Evolutionary conservation across 768 basidiomycete species (phyloP).

Genomic region (Chalciporus pseudorubinellus): DNA sequence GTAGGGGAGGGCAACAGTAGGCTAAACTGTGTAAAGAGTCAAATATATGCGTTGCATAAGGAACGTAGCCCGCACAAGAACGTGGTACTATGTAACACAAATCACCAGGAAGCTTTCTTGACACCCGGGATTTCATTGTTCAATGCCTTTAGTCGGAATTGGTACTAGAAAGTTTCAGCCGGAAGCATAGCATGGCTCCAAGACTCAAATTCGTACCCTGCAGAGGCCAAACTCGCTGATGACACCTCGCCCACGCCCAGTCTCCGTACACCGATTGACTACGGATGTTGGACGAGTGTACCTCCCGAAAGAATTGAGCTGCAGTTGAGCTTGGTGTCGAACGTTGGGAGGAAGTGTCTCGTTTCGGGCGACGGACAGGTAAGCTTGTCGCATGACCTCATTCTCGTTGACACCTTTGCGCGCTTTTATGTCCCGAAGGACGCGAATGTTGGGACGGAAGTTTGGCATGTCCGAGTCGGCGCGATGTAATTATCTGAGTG

Average conservation of each 20-base stretch:
- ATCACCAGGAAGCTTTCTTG: constrained; percentile 87
- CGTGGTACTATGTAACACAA: not conserved
- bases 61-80: not conserved
- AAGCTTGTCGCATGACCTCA: constrained; percentile 84
- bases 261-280: constrained; percentile 84
- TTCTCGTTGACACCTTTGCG: constrained; percentile 66
- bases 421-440: constrained; percentile 78
- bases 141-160: constrained; percentile 85
- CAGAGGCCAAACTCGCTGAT: constrained; percentile 87
- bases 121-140: constrained; percentile 84
- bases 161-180: constrained; percentile 55
- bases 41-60: not conserved
- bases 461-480: constrained; percentile 23
- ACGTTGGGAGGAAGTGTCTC: constrained; percentile 83
- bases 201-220: constrained; percentile 47
- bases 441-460: constrained; percentile 42
- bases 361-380: constrained; percentile 92
- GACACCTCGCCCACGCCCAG: constrained; percentile 83
- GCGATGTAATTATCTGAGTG: not conserved
- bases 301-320: constrained; percentile 81
- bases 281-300: constrained; percentile 85
- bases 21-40: too few relatives aligned
- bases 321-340: constrained; percentile 91
- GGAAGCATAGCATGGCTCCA: not conserved
- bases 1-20: too few relatives aligned